A percentile compares a stretch with the other conserved stretches of the same genome.
These are phyloP conservation scores for Gymnopilus junonius DNA, from an alignment of 768 basidiomycete genomes.

Conservation along the genomic window DNA sequence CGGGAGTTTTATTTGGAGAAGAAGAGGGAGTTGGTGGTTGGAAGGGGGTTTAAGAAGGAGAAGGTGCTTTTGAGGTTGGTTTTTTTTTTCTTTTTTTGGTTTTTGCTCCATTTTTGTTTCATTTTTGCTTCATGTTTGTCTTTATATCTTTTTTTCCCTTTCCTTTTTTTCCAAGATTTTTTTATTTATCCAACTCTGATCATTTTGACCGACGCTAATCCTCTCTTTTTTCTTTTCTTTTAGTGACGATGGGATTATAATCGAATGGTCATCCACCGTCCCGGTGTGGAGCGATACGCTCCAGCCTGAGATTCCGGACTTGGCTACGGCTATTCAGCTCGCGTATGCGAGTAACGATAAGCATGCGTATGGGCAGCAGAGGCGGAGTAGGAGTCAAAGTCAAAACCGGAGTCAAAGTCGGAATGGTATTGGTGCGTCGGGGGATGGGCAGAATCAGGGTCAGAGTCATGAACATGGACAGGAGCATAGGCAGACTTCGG, in stretches of 20 bases:
- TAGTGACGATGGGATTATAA: conserved; percentile 40
- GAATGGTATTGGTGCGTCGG: too few relatives aligned
- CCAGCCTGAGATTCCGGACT: conserved; percentile 18
- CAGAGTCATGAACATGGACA: too few relatives aligned
- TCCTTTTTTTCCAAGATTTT: neutral
- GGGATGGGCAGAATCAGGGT: too few relatives aligned
- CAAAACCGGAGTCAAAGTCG: too few relatives aligned
- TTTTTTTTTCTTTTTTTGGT: neutral
- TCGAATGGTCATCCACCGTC: conserved; percentile 37
- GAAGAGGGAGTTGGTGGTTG: conserved; percentile 16
- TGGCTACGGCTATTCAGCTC: conserved; percentile 19
- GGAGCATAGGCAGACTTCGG: too few relatives aligned
- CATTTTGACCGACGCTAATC: neutral
- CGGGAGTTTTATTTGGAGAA: conserved; percentile 25
- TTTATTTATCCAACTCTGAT: neutral
- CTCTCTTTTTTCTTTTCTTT: neutral
- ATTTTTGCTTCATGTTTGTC: neutral
- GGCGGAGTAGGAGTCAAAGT: too few relatives aligned
- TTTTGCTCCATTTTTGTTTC: neutral
- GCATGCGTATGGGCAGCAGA: too few relatives aligned
- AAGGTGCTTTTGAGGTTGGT: conserved; percentile 28
- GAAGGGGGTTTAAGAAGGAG: conserved; percentile 21
- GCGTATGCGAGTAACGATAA: conserved; percentile 9
- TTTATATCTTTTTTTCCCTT: neutral
- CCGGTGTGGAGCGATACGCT: conserved; percentile 40